Evolutionary conservation across 345 rosid genomes (phyloP).

Genomic region (Raphanus raphanistrum): DNA sequence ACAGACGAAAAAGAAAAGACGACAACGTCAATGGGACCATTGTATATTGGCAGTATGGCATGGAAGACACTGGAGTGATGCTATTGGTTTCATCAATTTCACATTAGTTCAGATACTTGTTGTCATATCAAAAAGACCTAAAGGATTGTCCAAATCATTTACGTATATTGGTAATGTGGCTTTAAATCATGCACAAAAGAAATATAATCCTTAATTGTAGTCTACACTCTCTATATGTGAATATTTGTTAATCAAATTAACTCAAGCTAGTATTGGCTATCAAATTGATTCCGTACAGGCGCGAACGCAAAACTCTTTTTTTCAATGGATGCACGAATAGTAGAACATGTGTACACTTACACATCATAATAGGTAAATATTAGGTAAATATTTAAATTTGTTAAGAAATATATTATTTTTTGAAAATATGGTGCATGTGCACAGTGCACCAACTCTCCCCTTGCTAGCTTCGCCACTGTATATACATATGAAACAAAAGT

Average conservation of each 20-base stretch:
- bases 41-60: not conserved
- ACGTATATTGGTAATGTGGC: constrained; percentile 1
- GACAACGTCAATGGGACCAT: constrained; percentile 19
- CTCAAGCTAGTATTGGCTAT: not conserved
- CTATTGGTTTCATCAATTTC: not conserved
- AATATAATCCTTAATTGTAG: not conserved
- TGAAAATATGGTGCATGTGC: not conserved
- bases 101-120: not conserved
- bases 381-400: not conserved
- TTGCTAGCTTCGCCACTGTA: not conserved
- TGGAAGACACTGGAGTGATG: not conserved
- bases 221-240: not conserved
- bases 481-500: not conserved
- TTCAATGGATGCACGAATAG: not conserved
- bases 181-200: not conserved
- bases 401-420: not conserved
- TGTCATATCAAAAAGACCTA: not conserved
- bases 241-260: not conserved
- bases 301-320: not conserved
- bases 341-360: not conserved
- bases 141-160: not conserved
- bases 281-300: not conserved
- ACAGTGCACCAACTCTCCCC: not conserved
- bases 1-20: not conserved
- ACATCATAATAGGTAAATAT: not conserved